A percentile compares a stretch with the other conserved stretches of the same genome.
Evolutionary conservation across 306 rosid species (phyloP).

Genomic region (Prunus salicina): DNA sequence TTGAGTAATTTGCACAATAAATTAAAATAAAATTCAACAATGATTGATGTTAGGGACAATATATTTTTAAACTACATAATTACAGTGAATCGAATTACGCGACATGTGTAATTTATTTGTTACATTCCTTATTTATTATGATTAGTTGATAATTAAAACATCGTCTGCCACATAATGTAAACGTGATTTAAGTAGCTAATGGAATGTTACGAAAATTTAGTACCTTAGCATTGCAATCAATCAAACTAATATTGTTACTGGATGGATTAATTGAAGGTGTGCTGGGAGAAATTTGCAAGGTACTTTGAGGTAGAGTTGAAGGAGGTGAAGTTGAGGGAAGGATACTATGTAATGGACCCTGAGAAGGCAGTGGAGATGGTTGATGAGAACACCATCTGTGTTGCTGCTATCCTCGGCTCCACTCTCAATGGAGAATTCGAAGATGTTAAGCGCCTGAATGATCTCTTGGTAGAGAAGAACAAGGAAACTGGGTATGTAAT

Average conservation of each 20-base stretch:
- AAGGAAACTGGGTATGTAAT: conserved; percentile 62
- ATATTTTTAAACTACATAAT: background rate
- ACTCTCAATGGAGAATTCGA: conserved; percentile 94
- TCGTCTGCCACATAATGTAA: too few relatives aligned
- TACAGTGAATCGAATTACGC: background rate
- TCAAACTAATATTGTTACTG: background rate
- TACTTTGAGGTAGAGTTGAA: conserved; percentile 93
- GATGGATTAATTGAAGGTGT: conserved; percentile 46
- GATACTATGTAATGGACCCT: conserved; percentile 80
- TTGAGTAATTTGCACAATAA: too few relatives aligned
- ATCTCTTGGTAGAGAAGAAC: conserved; percentile 69
- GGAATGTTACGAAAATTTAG: too few relatives aligned
- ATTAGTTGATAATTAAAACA: background rate
- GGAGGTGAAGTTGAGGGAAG: conserved; percentile 78
- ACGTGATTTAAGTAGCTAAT: too few relatives aligned
- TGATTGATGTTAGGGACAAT: background rate
- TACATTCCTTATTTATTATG: background rate
- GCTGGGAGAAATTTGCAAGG: conserved; percentile 98
- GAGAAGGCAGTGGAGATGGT: conserved; percentile 80
- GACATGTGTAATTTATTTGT: background rate
- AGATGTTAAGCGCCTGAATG: conserved; percentile 77
- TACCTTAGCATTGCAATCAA: background rate
- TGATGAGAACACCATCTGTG: conserved; percentile 93
- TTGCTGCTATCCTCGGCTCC: conserved; percentile 93
- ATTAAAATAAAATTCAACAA: background rate